Conservation (phyloP, 2,329 filamentous ascomycete genomes). For the Cylindrodendrum hubeiense region DNA sequence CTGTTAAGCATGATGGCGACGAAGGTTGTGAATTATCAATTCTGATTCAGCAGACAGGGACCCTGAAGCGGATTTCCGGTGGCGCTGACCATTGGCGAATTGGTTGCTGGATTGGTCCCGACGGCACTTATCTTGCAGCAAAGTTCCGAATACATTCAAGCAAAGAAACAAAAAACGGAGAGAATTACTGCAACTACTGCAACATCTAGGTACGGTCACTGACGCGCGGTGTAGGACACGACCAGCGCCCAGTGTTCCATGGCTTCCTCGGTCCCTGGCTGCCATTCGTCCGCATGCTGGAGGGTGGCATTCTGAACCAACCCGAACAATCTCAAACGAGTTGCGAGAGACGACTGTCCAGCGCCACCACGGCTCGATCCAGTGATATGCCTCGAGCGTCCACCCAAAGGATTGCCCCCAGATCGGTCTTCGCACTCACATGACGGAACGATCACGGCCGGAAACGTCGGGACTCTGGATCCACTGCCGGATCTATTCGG, state of each 20-base stretch:
- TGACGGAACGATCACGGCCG: constrained; percentile 29
- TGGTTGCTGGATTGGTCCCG: neutral
- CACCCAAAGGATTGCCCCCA: constrained; percentile 8
- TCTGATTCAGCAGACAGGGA: neutral
- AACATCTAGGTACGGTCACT: neutral
- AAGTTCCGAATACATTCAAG: neutral
- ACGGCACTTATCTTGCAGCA: neutral
- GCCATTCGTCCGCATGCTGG: constrained; percentile 7
- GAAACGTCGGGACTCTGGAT: constrained; percentile 39
- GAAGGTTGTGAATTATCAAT: neutral
- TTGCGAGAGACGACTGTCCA: constrained; percentile 9
- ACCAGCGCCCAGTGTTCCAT: constrained; percentile 1
- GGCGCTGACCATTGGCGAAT: constrained; percentile 1
- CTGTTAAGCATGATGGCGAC: neutral
- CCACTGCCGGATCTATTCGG: constrained; percentile 21
- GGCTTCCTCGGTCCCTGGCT: neutral
- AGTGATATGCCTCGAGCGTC: constrained; percentile 23
- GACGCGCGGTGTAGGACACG: constrained; percentile 5
- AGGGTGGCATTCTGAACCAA: constrained; percentile 29
- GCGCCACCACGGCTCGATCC: constrained; percentile 9
- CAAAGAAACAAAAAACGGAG: neutral
- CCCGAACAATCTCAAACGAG: constrained; percentile 27
- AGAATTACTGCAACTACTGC: neutral
- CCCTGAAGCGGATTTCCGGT: neutral
- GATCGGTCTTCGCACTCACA: constrained; percentile 29